These are phyloP conservation scores for Ottelia alismoides DNA, from an alignment of 106 monocot genomes.

Conservation along the genomic window DNA sequence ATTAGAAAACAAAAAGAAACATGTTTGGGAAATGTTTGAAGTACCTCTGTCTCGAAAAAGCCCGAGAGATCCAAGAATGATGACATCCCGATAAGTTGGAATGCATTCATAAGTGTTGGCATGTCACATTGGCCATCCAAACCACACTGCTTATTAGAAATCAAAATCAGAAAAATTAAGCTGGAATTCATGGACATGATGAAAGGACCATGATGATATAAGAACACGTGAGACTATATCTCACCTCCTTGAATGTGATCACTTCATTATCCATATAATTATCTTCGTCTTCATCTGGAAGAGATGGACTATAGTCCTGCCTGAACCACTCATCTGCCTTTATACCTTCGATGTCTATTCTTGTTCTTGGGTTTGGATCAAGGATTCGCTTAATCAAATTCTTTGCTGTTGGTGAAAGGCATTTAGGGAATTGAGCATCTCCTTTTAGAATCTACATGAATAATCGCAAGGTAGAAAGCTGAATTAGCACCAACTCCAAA, in stretches of 20 bases:
- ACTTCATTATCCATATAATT: conserved; percentile 15
- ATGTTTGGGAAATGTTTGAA: no score
- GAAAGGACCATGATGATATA: not conserved
- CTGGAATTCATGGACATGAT: not conserved
- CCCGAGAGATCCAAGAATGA: conserved; percentile 88
- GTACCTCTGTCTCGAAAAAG: conserved; percentile 91
- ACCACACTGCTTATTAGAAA: conserved; percentile 19
- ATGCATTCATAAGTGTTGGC: conserved; percentile 63
- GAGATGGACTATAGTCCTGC: conserved; percentile 50
- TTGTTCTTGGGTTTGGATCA: conserved; percentile 68
- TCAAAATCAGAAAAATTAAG: not conserved
- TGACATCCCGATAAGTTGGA: conserved; percentile 92
- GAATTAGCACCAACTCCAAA: not conserved
- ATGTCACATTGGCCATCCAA: conserved; percentile 11
- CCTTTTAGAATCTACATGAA: conserved; percentile 93
- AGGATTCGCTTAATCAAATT: conserved; percentile 66
- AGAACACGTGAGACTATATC: not conserved
- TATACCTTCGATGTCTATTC: conserved; percentile 59
- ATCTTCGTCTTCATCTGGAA: conserved; percentile 70
- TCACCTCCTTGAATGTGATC: conserved; percentile 41
- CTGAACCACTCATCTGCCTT: conserved; percentile 85
- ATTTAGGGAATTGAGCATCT: conserved; percentile 56
- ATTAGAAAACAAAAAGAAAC: not conserved
- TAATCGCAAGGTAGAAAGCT: no score
- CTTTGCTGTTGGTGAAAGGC: conserved; percentile 54